Evolutionary conservation across 2,329 filamentous ascomycete species (phyloP), one percentile per base, ranked within the genome.

Genomic region (Pyrenophora tritici-repentis): DNA sequence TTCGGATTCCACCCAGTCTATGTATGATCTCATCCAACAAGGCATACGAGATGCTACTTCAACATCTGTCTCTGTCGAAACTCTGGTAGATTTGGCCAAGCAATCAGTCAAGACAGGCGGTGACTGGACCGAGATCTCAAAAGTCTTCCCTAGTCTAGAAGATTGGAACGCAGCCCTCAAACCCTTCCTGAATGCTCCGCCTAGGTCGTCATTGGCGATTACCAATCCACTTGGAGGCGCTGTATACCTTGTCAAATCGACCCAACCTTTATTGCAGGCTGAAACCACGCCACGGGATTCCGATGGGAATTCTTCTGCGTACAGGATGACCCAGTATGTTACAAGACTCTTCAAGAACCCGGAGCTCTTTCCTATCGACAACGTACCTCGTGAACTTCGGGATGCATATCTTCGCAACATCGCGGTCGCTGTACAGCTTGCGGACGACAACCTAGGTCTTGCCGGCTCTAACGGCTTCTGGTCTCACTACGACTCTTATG

Each of bases 321-420:
- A 90, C 12, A 82, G 93, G 47, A 89, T 95, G 76, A 85, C 87
- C 1, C 79, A 87, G 41, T 96, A 91, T 68, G 82, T 85, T 0
- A 78, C 80, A 5, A 81, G 80, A 41, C 68, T 94, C 0, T 67
- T 91, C 26, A 73, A 75, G 14, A 71, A 70, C 1, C 72, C 72
- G 2, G 69, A 76, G 59, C 71, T 33, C 40, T 70, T 36, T 68
- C 72, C 35, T 56, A 70, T 42, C 62, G 74, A 47, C 64, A 73
- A n/a, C 52, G 46, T 70, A 4, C 66, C 68, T n/a, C 34, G 39
- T 13, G 56, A 63, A 2, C 24, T 62, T 5, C 54, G 56, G 29
- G 48, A 50, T 10, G 17, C 26, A 2, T 63, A 83, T 3, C 75
- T 83, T 32, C 75, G 73, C 20, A 79, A 81, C 51, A 70, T 86